Evolutionary conservation across 2,329 filamentous ascomycete genomes (phyloP).

Genomic region (Penicillium sp.): DNA sequence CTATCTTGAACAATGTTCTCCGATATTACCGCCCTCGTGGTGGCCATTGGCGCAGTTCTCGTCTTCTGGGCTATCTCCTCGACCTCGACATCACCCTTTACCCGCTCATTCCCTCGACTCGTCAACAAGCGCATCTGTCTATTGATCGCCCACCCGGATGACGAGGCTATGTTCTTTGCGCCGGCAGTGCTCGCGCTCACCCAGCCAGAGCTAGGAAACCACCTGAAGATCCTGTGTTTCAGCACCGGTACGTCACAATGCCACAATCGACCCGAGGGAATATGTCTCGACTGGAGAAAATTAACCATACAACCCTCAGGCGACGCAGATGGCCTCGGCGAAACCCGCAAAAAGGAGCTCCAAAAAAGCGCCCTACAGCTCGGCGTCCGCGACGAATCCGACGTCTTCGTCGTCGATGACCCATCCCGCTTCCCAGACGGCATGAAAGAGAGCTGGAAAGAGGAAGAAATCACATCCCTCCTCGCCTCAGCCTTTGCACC

Average conservation of each 20-base stretch:
- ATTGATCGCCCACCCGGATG: constrained; percentile 93
- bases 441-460: constrained; percentile 75
- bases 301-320: constrained; percentile 46
- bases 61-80: constrained; percentile 43
- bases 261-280: not conserved
- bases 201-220: constrained; percentile 72
- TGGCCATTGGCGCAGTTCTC: constrained; percentile 41
- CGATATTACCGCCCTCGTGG: constrained; percentile 27
- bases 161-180: constrained; percentile 99
- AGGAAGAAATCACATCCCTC: constrained; percentile 63
- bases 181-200: constrained; percentile 84
- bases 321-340: constrained; percentile 80
- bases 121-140: constrained; percentile 82
- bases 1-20: constrained; percentile 11
- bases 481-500: constrained; percentile 71
- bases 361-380: constrained; percentile 72
- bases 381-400: constrained; percentile 67
- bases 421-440: constrained; percentile 76
- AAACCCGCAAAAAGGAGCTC: constrained; percentile 76
- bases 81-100: constrained; percentile 39
- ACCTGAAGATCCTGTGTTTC: constrained; percentile 89
- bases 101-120: constrained; percentile 54
- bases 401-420: constrained; percentile 81
- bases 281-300: not conserved
- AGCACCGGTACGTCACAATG: constrained; percentile 62